Conservation (phyloP, 1,284 basidiomycete genomes). For the Ustilago nuda region DNA sequence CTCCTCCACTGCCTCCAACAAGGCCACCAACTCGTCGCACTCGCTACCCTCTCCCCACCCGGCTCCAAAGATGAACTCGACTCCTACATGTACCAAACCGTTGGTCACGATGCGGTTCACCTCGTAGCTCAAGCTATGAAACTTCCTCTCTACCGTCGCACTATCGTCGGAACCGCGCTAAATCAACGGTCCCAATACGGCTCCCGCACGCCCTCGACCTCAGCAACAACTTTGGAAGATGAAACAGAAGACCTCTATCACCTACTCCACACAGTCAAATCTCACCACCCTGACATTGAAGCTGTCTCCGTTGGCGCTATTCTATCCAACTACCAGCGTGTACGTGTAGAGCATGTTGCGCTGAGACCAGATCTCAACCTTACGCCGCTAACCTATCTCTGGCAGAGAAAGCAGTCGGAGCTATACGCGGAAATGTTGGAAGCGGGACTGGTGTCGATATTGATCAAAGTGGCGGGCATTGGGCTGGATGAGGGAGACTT, state of each 20-base stretch:
- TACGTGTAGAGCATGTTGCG: slow-evolving; percentile 92
- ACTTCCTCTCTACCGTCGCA: slow-evolving; percentile 84
- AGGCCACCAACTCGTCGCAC: slow-evolving; percentile 87
- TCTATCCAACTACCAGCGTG: slow-evolving; percentile 94
- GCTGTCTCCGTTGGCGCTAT: slow-evolving; percentile 96
- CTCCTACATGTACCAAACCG: slow-evolving; percentile 98
- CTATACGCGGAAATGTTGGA: slow-evolving; percentile 88
- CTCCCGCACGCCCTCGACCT: slow-evolving; percentile 55
- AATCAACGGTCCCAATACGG: slow-evolving; percentile 90
- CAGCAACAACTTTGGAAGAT: slow-evolving; percentile 73
- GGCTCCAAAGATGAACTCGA: slow-evolving; percentile 94
- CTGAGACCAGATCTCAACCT: slow-evolving; percentile 75
- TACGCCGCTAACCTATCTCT: slow-evolving; percentile 87
- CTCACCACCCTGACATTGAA: slow-evolving; percentile 81
- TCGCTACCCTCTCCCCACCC: slow-evolving; percentile 87
- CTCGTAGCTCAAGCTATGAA: slow-evolving; percentile 85
- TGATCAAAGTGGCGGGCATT: slow-evolving; percentile 97
- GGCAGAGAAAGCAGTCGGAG: slow-evolving; percentile 89
- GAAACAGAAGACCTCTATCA: slow-evolving; percentile 94
- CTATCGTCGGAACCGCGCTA: slow-evolving; percentile 84
- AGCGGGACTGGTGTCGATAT: slow-evolving; percentile 81
- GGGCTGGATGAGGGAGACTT: slow-evolving; percentile 83
- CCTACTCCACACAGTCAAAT: slow-evolving; percentile 79
- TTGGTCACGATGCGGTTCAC: slow-evolving; percentile 92
- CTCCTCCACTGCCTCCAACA: slow-evolving; percentile 87